Evolutionary conservation across 2,329 filamentous ascomycete species (phyloP), one percentile per base, ranked within the genome.

Genomic region (Dactylellina cionopaga): DNA sequence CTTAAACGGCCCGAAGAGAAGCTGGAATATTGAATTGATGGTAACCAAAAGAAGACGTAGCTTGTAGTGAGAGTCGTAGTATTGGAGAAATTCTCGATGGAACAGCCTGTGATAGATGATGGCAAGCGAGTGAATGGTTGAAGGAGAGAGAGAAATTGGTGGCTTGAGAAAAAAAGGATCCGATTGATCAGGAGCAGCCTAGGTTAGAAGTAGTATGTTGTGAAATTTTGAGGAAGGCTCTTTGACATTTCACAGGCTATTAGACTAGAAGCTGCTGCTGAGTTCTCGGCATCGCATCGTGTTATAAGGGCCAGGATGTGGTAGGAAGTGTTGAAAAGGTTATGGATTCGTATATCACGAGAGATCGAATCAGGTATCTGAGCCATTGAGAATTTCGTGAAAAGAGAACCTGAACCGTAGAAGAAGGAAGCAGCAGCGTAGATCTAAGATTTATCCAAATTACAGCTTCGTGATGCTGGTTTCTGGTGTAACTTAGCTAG

Each of bases 261-360:
- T 39, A 31, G 24, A 24, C 6, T 3, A 17, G n/a, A 44, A 15
- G 49, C 41, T 56, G 35, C 39, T 3, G 10, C 4, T 13, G 6
- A 24, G 22, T 51, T 44, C 51, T 58, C 31, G 43, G 62, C 62
- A 56, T 66, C 24, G 51, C 51, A 58, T 51, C 15, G 24, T 58
- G 33, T 4, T 15, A 41, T 15, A 29, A 33, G 35, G 3, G 46
- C 7, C 17, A 19, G 35, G n/a, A 25, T 27, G 3, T 19, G 49
- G n/a, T n/a, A n/a, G n/a, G n/a, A n/a, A n/a, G n/a, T n/a, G n/a
- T n/a, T n/a, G n/a, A n/a, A n/a, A n/a, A n/a, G n/a, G n/a, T n/a
- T n/a, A n/a, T n/a, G n/a, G n/a, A n/a, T n/a, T n/a, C n/a, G n/a
- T n/a, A n/a, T n/a, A n/a, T n/a, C n/a, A n/a, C n/a, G n/a, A n/a